Evolutionary conservation across 495 filamentous ascomycete species (phyloP).

Genomic region (Corynascus novoguineensis): DNA sequence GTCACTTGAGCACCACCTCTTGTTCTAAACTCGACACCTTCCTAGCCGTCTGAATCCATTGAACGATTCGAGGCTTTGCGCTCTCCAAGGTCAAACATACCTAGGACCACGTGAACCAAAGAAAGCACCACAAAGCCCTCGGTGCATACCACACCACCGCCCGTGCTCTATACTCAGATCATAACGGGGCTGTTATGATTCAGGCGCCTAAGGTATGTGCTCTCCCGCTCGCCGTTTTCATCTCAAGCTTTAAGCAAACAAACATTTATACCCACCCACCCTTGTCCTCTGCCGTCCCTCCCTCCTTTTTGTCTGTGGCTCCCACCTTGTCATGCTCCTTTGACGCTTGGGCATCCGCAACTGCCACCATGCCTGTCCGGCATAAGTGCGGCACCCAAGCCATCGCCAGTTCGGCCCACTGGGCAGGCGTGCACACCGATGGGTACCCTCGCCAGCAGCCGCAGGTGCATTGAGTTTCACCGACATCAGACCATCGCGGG

Average conservation of each 20-base stretch:
- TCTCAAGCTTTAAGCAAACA: neutral
- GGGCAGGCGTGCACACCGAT: constrained; percentile 10
- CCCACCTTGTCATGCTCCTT: neutral
- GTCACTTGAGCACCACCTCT: neutral
- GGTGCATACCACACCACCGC: neutral
- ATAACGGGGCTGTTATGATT: constrained; percentile 29
- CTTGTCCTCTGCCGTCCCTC: neutral
- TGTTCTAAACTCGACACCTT: neutral
- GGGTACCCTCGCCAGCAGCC: constrained; percentile 19
- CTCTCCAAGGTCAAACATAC: neutral
- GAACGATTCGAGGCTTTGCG: constrained; percentile 2
- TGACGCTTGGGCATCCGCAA: constrained; percentile 7
- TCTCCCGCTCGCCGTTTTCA: constrained; percentile 1
- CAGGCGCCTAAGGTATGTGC: constrained; percentile 29
- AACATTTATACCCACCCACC: neutral
- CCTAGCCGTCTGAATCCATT: neutral
- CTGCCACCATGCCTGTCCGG: constrained; percentile 29
- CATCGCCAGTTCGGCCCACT: constrained; percentile 23
- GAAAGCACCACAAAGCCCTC: constrained; percentile 8
- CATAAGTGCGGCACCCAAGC: constrained; percentile 27
- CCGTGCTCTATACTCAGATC: constrained; percentile 7
- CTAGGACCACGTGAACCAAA: neutral
- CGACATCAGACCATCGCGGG: constrained; percentile 22
- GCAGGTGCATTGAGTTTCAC: constrained; percentile 24
- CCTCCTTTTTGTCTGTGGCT: neutral